Evolutionary conservation across 768 basidiomycete genomes (phyloP), one percentile per base, ranked within the genome.

Genomic region (Cystobasidium onofrii): DNA sequence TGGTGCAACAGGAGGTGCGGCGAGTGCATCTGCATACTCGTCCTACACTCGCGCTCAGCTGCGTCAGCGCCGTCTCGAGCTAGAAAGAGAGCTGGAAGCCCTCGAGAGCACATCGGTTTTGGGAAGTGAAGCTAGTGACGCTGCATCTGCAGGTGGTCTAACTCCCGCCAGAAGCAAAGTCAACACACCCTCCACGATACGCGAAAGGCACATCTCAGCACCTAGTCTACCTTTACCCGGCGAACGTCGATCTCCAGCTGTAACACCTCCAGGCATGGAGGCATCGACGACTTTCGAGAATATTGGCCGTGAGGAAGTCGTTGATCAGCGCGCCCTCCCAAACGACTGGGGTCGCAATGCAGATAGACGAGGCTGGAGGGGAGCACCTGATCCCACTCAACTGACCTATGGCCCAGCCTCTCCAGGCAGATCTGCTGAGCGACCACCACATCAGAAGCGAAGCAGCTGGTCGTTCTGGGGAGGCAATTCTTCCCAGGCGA

Each of bases 1-100:
- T 17, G 69, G 69, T 34, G 69, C 69, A 6, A 54, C 65, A 4
- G 65, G n/a, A 29, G 44, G 9, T 3, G 25, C 23, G 9, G 65
- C 65, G 50, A 67, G 44, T 31, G 43, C 13, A 67, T 67, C 65
- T 20, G 31, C 65, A 7, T 67, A 67, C 31, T 46, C 65, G 31
- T 33, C 41, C 25, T 67, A 67, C 25, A 67, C 65, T 10, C 65
- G 65, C 9, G 65, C 65, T 39, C 69, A 71, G 34, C 69, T 71
- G 2, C 50, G 69, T 17, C 69, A 71, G 54, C 69, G 69, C 9
- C 52, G 69, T 4, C n/a, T 71, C 15, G 69, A 71, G 55, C 69
- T 71, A 25, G 69, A 71, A 39, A 29, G 69, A 29, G 69, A 71
- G 31, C 55, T 71, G 1, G 69, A 54, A 23, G 65, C 44, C 9